Percentiles rank a stretch among this genome's conserved stretches.
These are phyloP conservation scores for Citrus cavaleriei DNA, from an alignment of 345 rosid species.

Conservation along the genomic window DNA sequence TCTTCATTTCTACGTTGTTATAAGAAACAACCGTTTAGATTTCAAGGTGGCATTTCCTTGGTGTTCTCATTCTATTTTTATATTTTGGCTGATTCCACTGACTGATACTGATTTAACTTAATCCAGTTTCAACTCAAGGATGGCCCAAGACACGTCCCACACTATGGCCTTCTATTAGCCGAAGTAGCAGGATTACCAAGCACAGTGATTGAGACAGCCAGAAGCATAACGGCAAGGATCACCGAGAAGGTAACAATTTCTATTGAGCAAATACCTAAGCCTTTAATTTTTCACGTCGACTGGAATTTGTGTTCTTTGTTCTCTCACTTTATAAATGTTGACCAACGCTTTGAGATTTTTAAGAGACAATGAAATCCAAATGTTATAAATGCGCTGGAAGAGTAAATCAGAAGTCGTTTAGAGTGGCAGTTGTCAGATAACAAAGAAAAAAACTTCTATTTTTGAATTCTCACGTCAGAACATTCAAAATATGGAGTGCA, in stretches of 20 bases:
- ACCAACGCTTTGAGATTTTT: neutral
- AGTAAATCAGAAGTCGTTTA: neutral
- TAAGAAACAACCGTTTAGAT: slow-evolving; percentile 69
- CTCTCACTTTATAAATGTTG: neutral
- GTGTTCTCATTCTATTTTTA: neutral
- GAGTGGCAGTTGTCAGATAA: neutral
- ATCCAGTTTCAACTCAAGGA: slow-evolving; percentile 77
- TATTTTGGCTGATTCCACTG: neutral
- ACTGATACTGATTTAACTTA: slow-evolving; percentile 2
- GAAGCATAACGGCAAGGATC: slow-evolving; percentile 62
- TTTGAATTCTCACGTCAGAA: neutral
- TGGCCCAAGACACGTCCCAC: slow-evolving; percentile 70
- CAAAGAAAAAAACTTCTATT: neutral
- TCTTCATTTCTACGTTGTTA: slow-evolving; percentile 74
- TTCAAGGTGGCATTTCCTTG: slow-evolving; percentile 56
- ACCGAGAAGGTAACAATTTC: slow-evolving; percentile 49
- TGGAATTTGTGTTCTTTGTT: neutral
- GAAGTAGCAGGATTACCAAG: slow-evolving; percentile 83
- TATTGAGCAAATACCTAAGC: neutral
- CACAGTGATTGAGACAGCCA: slow-evolving; percentile 79
- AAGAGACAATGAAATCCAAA: neutral
- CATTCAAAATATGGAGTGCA: neutral
- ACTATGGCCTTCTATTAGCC: slow-evolving; percentile 83
- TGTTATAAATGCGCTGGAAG: neutral
- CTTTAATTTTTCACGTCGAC: neutral